Evolutionary conservation across 169 alveolate species (phyloP).

Genomic region (Eimeria falciformis): DNA sequence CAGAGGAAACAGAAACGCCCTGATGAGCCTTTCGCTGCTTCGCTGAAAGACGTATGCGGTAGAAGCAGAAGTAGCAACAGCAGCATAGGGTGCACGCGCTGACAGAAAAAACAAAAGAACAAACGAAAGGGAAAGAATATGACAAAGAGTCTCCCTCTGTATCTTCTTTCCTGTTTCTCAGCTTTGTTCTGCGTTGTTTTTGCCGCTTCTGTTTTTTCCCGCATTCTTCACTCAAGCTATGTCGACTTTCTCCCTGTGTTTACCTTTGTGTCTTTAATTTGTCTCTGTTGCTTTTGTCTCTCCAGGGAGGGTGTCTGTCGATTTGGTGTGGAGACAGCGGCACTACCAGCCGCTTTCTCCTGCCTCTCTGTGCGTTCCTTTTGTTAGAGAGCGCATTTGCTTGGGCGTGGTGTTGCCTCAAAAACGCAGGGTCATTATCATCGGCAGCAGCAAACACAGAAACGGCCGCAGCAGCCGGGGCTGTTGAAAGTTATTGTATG

Average conservation of each 20-base stretch:
- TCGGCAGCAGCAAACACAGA: too few relatives aligned
- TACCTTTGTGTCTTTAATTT: not conserved
- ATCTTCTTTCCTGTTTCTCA: not conserved
- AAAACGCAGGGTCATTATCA: too few relatives aligned
- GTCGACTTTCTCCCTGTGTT: too few relatives aligned
- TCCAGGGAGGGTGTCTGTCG: constrained; percentile 10
- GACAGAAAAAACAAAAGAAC: too few relatives aligned
- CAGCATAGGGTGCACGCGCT: too few relatives aligned
- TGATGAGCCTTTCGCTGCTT: not conserved
- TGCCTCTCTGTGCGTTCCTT: constrained; percentile 35
- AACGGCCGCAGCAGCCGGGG: too few relatives aligned
- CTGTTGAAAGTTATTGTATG: too few relatives aligned
- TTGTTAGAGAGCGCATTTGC: not conserved
- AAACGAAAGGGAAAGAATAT: not conserved
- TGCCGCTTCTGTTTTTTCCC: too few relatives aligned
- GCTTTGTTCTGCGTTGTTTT: not conserved
- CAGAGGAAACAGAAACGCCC: not conserved
- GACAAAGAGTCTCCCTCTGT: too few relatives aligned
- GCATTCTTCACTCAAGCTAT: too few relatives aligned
- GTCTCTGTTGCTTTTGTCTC: too few relatives aligned
- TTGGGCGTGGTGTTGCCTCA: not conserved
- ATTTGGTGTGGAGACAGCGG: constrained; percentile 81
- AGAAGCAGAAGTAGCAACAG: not conserved
- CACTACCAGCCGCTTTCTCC: constrained; percentile 76
- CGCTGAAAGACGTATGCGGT: not conserved